A percentile compares a stretch with the other conserved stretches of the same genome.
Evolutionary conservation across 1,284 basidiomycete species (phyloP).

Genomic region (Amylostereum chailletii): DNA sequence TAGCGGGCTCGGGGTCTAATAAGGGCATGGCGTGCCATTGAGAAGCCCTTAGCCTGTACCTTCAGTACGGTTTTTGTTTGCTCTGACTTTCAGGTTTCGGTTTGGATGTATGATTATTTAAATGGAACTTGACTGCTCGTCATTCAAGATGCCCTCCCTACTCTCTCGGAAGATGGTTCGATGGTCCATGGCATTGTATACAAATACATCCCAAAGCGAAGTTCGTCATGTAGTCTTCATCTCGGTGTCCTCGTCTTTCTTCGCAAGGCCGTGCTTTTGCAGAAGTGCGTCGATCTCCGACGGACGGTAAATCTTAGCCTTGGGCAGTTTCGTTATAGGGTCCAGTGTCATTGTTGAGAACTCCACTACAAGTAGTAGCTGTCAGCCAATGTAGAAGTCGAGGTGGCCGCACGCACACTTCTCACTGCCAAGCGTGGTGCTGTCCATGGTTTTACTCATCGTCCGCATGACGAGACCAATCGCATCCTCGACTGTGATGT

Average conservation of each 20-base stretch:
- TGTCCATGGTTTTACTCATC: slow-evolving; percentile 99
- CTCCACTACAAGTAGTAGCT: slow-evolving; percentile 58
- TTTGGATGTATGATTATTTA: too few relatives aligned
- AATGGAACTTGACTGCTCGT: too few relatives aligned
- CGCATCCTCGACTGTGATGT: slow-evolving; percentile 86
- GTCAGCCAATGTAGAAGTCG: slow-evolving; percentile 3
- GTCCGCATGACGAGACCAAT: slow-evolving; percentile 86
- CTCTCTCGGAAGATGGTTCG: too few relatives aligned
- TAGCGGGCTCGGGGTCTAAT: slow-evolving; percentile 31
- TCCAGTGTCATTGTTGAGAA: slow-evolving; percentile 91
- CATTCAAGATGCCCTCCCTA: too few relatives aligned
- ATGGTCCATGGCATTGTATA: not conserved
- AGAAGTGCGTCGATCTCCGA: slow-evolving; percentile 87
- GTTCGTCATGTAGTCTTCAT: slow-evolving; percentile 40
- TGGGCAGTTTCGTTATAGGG: slow-evolving; percentile 67
- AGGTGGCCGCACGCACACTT: slow-evolving; percentile 56
- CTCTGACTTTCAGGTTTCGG: not conserved
- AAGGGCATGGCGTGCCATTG: slow-evolving; percentile 59
- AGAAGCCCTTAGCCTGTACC: slow-evolving; percentile 1
- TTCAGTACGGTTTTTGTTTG: not conserved
- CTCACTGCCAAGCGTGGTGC: slow-evolving; percentile 91
- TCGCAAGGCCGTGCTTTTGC: slow-evolving; percentile 76
- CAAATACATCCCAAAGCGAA: slow-evolving; percentile 10
- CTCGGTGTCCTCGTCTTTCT: slow-evolving; percentile 75
- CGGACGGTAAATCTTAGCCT: slow-evolving; percentile 90